Percentiles rank a stretch among this genome's conserved stretches.
Conservation (phyloP, 2,329 filamentous ascomycete genomes). For the Gnomoniopsis smithogilvyi region DNA sequence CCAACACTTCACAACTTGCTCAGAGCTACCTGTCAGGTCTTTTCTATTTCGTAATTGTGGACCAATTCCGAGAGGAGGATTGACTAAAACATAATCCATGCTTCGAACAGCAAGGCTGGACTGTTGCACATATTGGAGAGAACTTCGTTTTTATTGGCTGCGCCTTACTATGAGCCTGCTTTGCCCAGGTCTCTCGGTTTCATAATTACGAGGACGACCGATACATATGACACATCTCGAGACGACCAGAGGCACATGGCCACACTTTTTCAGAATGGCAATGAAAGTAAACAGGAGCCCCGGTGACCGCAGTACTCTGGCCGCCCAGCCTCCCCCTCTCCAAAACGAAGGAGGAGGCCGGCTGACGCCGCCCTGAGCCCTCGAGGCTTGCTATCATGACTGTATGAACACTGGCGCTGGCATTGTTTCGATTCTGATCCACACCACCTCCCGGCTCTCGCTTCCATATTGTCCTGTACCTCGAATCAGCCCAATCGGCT, state of each 20-base stretch:
- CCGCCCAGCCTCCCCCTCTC: not conserved
- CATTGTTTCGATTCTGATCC: conserved; percentile 56
- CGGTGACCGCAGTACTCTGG: not conserved
- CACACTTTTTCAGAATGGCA: too few relatives aligned
- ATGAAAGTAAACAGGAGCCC: not conserved
- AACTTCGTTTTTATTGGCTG: too few relatives aligned
- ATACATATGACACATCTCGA: not conserved
- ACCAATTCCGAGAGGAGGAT: not conserved
- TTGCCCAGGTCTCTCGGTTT: not conserved
- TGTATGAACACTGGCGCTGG: conserved; percentile 55
- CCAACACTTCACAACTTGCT: not conserved
- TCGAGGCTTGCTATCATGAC: conserved; percentile 49
- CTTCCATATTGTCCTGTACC: conserved; percentile 55
- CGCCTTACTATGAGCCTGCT: not conserved
- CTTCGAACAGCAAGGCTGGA: not conserved
- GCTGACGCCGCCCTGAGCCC: conserved; percentile 39
- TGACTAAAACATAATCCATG: not conserved
- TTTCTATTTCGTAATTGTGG: not conserved
- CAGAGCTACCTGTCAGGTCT: not conserved
- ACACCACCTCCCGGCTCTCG: conserved; percentile 51
- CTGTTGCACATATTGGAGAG: not conserved
- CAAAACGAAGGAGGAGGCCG: conserved; percentile 19
- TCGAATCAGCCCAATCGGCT: conserved; percentile 47
- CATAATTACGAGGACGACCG: not conserved
- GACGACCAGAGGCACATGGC: not conserved